Conservation (phyloP, 2,329 filamentous ascomycete genomes). For the Colletotrichum simmondsii region DNA sequence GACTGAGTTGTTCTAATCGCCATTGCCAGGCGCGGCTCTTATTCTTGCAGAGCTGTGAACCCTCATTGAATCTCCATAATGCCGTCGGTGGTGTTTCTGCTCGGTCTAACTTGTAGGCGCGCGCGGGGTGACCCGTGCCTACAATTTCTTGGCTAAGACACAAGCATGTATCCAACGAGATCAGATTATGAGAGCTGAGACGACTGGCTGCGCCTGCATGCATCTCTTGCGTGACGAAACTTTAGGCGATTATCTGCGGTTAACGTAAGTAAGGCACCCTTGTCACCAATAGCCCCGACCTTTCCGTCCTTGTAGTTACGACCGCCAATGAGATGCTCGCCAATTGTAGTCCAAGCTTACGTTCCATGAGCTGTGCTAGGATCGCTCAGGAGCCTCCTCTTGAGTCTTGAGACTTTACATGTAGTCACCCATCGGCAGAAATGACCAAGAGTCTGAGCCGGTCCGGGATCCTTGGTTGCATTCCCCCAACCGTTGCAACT, state of each 20-base stretch:
- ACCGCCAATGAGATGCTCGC: background rate
- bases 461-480: background rate
- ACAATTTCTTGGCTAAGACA: too few species aligned
- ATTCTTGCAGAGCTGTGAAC: too few species aligned
- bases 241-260: conserved; percentile 8
- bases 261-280: background rate
- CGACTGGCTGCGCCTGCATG: background rate
- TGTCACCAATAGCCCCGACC: background rate
- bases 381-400: background rate
- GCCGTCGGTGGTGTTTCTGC: too few species aligned
- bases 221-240: conserved; percentile 1
- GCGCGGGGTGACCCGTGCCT: too few species aligned
- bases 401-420: background rate
- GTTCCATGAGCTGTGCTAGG: background rate
- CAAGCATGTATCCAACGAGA: too few species aligned
- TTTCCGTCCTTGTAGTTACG: too few species aligned
- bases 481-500: background rate
- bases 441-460: background rate
- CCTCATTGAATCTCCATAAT: too few species aligned
- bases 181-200: background rate
- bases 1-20: too few species aligned
- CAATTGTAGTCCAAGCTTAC: background rate
- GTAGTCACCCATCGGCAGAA: background rate
- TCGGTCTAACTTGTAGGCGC: too few species aligned
- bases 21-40: too few species aligned